Percentiles rank a stretch among this genome's conserved stretches.
Evolutionary conservation across 116 monocot species (phyloP).

Genomic region (Phalaenopsis hybrid): DNA sequence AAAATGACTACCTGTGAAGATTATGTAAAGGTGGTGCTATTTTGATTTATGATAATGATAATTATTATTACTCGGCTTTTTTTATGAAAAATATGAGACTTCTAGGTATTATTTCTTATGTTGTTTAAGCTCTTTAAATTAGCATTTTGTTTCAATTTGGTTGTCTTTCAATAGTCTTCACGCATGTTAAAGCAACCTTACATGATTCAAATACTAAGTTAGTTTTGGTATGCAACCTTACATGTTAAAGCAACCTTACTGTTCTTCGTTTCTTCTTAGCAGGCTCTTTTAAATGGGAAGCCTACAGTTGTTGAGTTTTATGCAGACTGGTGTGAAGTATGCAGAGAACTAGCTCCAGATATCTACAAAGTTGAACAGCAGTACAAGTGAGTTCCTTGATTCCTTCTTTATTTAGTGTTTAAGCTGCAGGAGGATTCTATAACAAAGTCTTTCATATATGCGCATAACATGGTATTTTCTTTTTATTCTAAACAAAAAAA

Average conservation of each 20-base stretch:
- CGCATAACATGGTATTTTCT: not conserved
- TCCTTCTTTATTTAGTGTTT: not conserved
- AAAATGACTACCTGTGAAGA: too few relatives aligned
- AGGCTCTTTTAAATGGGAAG: constrained; percentile 86
- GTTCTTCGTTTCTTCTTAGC: constrained; percentile 4
- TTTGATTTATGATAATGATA: too few relatives aligned
- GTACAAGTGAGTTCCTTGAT: constrained; percentile 53
- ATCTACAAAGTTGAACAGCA: constrained; percentile 82
- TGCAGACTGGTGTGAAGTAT: constrained; percentile 98
- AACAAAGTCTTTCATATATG: too few relatives aligned
- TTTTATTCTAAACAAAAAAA: not conserved
- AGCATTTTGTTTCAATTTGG: too few relatives aligned
- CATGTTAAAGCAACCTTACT: too few relatives aligned
- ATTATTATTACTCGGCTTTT: too few relatives aligned
- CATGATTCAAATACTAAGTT: not conserved
- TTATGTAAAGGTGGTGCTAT: too few relatives aligned
- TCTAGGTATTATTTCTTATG: too few relatives aligned
- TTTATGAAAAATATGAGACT: too few relatives aligned
- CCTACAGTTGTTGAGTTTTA: constrained; percentile 93
- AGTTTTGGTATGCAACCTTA: not conserved
- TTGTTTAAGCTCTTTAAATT: too few relatives aligned
- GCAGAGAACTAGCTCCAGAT: constrained; percentile 81
- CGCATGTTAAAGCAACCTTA: not conserved
- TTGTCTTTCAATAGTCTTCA: too few relatives aligned
- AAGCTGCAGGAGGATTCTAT: not conserved